Evolutionary conservation across 202 grass and related monocot genomes (phyloP).

Genomic region (Setaria viridis): DNA sequence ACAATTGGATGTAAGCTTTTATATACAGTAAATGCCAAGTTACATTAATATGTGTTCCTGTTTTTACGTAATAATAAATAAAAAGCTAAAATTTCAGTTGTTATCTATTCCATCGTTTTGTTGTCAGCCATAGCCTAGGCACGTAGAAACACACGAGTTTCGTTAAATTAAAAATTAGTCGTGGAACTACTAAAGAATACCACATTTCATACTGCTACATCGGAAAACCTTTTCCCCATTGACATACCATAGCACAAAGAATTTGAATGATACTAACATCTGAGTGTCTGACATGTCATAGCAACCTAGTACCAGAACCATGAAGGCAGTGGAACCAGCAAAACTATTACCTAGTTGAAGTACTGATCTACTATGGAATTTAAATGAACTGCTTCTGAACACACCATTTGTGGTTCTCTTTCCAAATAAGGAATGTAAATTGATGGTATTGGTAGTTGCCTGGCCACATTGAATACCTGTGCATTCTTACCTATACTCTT

Average conservation of each 20-base stretch:
- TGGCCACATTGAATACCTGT: background rate
- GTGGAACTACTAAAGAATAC: background rate
- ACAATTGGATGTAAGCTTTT: background rate
- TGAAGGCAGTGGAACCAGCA: background rate
- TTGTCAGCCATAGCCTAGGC: background rate
- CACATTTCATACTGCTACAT: background rate
- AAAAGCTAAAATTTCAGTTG: background rate
- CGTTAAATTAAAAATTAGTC: background rate
- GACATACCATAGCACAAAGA: background rate
- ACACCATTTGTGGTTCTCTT: background rate
- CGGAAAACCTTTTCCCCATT: background rate
- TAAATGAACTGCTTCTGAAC: conserved; percentile 6
- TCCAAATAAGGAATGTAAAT: background rate
- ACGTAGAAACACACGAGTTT: background rate
- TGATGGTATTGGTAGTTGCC: background rate
- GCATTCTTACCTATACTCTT: background rate
- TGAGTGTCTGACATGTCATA: background rate
- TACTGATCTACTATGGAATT: background rate
- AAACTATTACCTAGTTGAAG: background rate
- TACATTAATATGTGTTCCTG: background rate
- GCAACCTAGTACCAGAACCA: background rate
- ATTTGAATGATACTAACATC: background rate
- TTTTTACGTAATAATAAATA: background rate
- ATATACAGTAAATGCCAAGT: background rate
- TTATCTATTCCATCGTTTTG: conserved; percentile 6